Evolutionary conservation across 768 basidiomycete genomes (phyloP).

Genomic region (Pleurotus giganteus): DNA sequence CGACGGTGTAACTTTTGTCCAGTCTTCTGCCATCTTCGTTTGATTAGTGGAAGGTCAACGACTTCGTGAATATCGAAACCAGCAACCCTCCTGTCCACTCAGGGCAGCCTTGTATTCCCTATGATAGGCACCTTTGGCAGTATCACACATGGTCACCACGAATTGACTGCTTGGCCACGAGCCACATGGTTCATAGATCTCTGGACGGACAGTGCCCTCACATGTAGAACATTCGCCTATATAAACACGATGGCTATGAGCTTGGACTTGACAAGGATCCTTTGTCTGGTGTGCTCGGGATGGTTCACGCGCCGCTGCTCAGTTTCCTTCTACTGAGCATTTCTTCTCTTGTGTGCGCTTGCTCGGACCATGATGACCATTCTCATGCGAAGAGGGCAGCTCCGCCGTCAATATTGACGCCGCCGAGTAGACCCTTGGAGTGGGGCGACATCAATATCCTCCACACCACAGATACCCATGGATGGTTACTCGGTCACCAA

Average conservation of each 20-base stretch:
- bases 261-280: not conserved
- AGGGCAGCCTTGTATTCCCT: not conserved
- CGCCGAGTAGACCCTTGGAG: slow-evolving; percentile 64
- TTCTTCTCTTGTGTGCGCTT: slow-evolving; percentile 14
- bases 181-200: not conserved
- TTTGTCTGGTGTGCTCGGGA: not conserved
- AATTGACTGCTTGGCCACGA: not conserved
- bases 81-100: too few relatives aligned
- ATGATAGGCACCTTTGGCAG: not conserved
- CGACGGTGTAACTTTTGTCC: too few relatives aligned
- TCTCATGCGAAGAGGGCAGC: slow-evolving; percentile 32
- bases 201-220: not conserved
- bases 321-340: slow-evolving; percentile 6
- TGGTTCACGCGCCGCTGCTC: not conserved
- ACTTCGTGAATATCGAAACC: too few relatives aligned
- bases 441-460: slow-evolving; percentile 93
- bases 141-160: not conserved
- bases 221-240: not conserved
- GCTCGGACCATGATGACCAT: slow-evolving; percentile 25
- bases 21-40: too few relatives aligned
- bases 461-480: slow-evolving; percentile 79
- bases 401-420: slow-evolving; percentile 41
- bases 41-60: too few relatives aligned
- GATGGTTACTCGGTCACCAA: slow-evolving; percentile 85
- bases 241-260: not conserved